Evolutionary conservation across 2,329 filamentous ascomycete genomes (phyloP).

Genomic region (Xylaria sp.): DNA sequence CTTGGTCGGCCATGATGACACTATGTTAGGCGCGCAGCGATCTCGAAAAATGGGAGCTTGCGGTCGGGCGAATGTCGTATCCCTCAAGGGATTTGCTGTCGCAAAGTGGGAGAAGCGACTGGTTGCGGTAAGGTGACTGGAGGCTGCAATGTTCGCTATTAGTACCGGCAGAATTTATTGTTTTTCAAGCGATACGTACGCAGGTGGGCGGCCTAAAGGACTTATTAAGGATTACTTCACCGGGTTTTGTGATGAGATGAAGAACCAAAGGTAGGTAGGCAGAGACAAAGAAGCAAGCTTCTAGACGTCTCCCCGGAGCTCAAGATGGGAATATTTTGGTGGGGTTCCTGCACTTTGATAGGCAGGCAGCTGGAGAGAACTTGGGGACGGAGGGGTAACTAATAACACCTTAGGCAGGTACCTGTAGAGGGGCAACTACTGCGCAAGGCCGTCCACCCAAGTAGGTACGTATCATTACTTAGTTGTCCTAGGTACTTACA

Average conservation of each 20-base stretch:
- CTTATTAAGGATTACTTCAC: neutral
- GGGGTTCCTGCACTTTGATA: slow-evolving; percentile 25
- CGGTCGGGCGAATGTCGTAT: neutral
- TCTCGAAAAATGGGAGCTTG: neutral
- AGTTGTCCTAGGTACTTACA: too few species aligned
- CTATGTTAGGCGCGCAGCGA: slow-evolving; percentile 3
- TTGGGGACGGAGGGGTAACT: slow-evolving; percentile 24
- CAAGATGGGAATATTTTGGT: slow-evolving; percentile 33
- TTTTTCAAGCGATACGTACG: neutral
- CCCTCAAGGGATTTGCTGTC: neutral
- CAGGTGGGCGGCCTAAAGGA: neutral
- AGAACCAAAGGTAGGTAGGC: neutral
- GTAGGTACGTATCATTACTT: too few species aligned
- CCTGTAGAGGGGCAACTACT: slow-evolving; percentile 20
- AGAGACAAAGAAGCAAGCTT: slow-evolving; percentile 18
- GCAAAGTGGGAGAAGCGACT: neutral
- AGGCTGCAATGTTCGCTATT: slow-evolving; percentile 15
- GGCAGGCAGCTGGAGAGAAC: neutral
- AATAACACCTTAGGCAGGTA: neutral
- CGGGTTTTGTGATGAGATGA: neutral
- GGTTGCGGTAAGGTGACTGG: neutral
- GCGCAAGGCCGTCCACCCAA: too few species aligned
- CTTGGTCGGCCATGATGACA: slow-evolving; percentile 42
- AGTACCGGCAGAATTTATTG: neutral
- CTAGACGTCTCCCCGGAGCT: slow-evolving; percentile 17